Conservation (phyloP, 768 basidiomycete species). For the Russula vinacea region DNA sequence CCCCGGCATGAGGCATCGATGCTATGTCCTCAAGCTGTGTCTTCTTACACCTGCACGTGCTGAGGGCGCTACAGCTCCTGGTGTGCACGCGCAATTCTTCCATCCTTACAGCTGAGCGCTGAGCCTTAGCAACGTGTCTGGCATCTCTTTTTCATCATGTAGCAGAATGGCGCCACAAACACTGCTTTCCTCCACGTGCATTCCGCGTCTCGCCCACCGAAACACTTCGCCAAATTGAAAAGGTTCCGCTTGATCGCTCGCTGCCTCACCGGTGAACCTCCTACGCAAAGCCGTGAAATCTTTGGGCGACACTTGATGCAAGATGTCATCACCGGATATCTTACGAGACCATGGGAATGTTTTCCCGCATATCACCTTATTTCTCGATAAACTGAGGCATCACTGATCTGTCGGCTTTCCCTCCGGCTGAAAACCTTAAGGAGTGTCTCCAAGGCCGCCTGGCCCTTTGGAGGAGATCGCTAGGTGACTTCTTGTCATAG, state of each 20-base stretch:
- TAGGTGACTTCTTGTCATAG: not conserved
- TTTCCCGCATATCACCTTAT: not conserved
- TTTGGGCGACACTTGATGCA: not conserved
- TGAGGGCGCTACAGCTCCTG: not conserved
- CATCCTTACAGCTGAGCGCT: not conserved
- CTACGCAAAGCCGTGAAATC: not conserved
- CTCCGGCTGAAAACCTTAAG: not conserved
- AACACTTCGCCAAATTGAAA: not conserved
- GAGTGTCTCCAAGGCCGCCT: not conserved
- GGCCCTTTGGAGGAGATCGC: not conserved
- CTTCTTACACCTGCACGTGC: not conserved
- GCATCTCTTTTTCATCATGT: conserved; percentile 6
- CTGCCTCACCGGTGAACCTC: not conserved
- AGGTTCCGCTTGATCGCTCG: not conserved
- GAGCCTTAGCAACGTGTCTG: not conserved
- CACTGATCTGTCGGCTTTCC: not conserved
- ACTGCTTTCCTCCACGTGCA: not conserved
- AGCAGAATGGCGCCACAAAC: conserved; percentile 13
- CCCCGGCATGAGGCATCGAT: not conserved
- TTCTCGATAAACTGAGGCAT: not conserved
- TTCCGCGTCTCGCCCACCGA: conserved; percentile 7
- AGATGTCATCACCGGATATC: not conserved
- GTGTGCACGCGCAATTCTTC: not conserved
- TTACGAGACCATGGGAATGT: not conserved
- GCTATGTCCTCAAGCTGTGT: not conserved